These are phyloP conservation scores for Dioscorea zingiberensis DNA, from an alignment of 106 monocot genomes.

Conservation along the genomic window DNA sequence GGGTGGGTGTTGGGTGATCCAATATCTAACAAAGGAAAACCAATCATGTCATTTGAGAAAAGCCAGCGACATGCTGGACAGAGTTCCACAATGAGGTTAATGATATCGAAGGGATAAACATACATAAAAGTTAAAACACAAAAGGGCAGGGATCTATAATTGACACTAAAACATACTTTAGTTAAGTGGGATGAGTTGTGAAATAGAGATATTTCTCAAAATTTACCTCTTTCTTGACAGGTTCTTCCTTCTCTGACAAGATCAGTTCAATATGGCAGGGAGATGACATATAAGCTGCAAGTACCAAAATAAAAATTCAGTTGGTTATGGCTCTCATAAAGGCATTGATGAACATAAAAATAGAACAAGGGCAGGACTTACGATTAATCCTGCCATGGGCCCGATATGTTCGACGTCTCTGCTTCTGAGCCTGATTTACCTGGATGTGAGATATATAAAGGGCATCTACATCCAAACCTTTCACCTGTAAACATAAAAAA, in stretches of 20 bases:
- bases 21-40: no score
- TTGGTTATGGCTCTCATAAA: neutral
- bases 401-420: conserved; percentile 20
- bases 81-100: no score
- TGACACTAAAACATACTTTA: no score
- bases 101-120: neutral
- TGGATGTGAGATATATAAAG: conserved; percentile 20
- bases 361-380: neutral
- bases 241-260: conserved; percentile 23
- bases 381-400: conserved; percentile 19
- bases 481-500: conserved; percentile 20
- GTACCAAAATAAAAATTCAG: neutral
- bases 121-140: neutral
- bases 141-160: neutral
- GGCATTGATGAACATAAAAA: neutral
- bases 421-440: conserved; percentile 22
- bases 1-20: no score
- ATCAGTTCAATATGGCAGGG: conserved; percentile 23
- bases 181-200: no score
- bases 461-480: conserved; percentile 55
- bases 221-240: conserved; percentile 20
- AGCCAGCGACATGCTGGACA: no score
- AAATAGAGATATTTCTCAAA: neutral
- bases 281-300: conserved; percentile 20
- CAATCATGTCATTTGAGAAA: no score